These are phyloP conservation scores for Yarrowia sp. DNA, from an alignment of 805 yeast species.

Conservation along the genomic window DNA sequence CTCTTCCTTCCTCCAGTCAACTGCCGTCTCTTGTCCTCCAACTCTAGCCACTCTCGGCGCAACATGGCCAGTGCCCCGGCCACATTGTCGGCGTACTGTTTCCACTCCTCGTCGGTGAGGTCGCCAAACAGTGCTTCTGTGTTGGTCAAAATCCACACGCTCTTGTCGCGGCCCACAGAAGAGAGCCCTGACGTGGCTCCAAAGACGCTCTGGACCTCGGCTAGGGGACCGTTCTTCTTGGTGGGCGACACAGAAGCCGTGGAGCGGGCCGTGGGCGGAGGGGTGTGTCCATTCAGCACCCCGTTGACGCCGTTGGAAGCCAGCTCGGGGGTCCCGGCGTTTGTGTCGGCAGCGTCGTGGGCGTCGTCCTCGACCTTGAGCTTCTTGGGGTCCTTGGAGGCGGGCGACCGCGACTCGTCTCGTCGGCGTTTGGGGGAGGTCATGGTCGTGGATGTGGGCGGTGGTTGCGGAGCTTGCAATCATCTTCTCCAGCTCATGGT, in stretches of 20 bases:
- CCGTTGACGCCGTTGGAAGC: too few species aligned
- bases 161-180: background rate
- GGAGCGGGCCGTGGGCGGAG: background rate
- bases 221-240: conserved; percentile 9
- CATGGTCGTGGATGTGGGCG: background rate
- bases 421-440: conserved; percentile 35
- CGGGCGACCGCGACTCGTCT: conserved; percentile 16
- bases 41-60: conserved; percentile 18
- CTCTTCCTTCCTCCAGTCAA: conserved; percentile 31
- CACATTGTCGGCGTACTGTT: conserved; percentile 10
- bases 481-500: background rate
- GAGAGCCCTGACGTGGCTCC: background rate
- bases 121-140: conserved; percentile 36
- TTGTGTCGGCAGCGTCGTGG: background rate
- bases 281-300: background rate
- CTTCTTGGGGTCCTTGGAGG: conserved; percentile 24
- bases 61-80: conserved; percentile 19
- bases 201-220: conserved; percentile 18
- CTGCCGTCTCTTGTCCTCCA: conserved; percentile 26
- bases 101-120: conserved; percentile 19
- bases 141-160: conserved; percentile 6
- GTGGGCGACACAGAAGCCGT: conserved; percentile 14
- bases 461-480: too few species aligned
- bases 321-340: too few species aligned
- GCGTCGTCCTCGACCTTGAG: conserved; percentile 10